These are phyloP conservation scores for Diaporthe longicolla DNA, from an alignment of 2,329 filamentous ascomycete genomes.

Conservation along the genomic window DNA sequence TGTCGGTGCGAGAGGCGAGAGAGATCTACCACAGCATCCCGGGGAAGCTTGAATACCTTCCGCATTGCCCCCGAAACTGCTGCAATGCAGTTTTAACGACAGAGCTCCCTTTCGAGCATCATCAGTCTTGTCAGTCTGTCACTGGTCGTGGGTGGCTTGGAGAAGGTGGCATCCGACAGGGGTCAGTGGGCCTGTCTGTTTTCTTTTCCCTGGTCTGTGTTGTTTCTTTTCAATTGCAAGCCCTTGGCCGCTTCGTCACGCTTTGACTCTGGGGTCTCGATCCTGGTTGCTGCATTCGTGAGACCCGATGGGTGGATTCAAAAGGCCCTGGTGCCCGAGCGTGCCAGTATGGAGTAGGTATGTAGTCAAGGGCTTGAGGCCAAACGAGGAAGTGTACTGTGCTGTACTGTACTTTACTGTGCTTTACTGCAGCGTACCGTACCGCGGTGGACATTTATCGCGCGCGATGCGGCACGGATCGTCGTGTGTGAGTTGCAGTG, in stretches of 20 bases:
- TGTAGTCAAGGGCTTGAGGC: not conserved
- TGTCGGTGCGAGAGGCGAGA: not conserved
- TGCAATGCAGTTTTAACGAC: conserved; percentile 6
- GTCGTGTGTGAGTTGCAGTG: conserved; percentile 2
- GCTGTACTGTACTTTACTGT: too few relatives aligned
- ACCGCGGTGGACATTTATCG: not conserved
- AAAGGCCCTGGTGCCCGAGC: not conserved
- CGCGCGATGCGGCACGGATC: conserved; percentile 26
- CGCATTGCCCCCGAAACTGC: conserved; percentile 3
- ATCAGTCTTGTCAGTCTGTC: not conserved
- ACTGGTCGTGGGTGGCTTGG: not conserved
- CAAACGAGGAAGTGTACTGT: not conserved
- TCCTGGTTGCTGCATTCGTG: conserved; percentile 23
- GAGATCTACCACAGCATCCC: conserved; percentile 16
- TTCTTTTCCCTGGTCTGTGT: conserved; percentile 4
- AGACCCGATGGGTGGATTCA: conserved; percentile 27
- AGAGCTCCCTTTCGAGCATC: not conserved
- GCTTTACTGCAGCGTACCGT: not conserved
- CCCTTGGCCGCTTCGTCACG: conserved; percentile 12
- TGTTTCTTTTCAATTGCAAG: conserved; percentile 6
- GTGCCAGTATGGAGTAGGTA: not conserved
- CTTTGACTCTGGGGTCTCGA: conserved; percentile 30
- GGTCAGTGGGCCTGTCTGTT: conserved; percentile 10
- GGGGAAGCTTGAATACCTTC: conserved; percentile 20
- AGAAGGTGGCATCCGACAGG: not conserved